Conservation (phyloP, 164 flowering plant genomes). For the Vitis labrusca region DNA sequence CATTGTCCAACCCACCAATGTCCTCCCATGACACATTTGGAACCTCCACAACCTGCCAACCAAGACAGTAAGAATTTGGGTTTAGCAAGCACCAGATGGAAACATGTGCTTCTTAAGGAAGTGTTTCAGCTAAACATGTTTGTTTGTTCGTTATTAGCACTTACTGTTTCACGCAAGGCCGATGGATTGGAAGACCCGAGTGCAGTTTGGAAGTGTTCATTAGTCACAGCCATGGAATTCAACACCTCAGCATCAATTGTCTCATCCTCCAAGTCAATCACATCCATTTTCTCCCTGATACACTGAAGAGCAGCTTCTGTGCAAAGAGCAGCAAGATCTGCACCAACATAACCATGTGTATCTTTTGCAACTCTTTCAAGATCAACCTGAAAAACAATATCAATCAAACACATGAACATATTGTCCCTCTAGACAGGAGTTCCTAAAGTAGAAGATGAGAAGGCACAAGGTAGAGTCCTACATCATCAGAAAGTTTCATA, state of each 20-base stretch:
- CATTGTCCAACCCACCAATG: slow-evolving; percentile 71
- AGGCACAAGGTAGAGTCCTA: slow-evolving; percentile 15
- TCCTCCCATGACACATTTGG: slow-evolving; percentile 76
- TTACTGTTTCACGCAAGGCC: slow-evolving; percentile 67
- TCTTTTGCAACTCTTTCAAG: slow-evolving; percentile 58
- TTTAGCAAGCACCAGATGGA: no score
- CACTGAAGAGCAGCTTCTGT: slow-evolving; percentile 79
- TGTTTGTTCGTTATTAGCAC: slow-evolving; percentile 4
- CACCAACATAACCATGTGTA: slow-evolving; percentile 75
- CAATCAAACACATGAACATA: neutral
- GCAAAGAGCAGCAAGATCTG: slow-evolving; percentile 74
- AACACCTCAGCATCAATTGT: slow-evolving; percentile 65
- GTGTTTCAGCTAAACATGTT: no score
- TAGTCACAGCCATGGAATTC: slow-evolving; percentile 72
- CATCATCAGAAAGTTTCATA: slow-evolving; percentile 74
- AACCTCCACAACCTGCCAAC: slow-evolving; percentile 65
- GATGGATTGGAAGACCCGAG: slow-evolving; percentile 63
- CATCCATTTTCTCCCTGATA: slow-evolving; percentile 73
- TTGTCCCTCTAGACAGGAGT: neutral
- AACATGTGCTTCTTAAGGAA: neutral
- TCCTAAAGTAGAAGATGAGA: neutral
- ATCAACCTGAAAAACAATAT: slow-evolving; percentile 47
- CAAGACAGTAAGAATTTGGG: neutral
- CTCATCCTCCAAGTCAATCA: slow-evolving; percentile 66
- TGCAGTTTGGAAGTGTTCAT: slow-evolving; percentile 67